Conservation (phyloP, 768 basidiomycete genomes). For the Suillus subluteus region DNA sequence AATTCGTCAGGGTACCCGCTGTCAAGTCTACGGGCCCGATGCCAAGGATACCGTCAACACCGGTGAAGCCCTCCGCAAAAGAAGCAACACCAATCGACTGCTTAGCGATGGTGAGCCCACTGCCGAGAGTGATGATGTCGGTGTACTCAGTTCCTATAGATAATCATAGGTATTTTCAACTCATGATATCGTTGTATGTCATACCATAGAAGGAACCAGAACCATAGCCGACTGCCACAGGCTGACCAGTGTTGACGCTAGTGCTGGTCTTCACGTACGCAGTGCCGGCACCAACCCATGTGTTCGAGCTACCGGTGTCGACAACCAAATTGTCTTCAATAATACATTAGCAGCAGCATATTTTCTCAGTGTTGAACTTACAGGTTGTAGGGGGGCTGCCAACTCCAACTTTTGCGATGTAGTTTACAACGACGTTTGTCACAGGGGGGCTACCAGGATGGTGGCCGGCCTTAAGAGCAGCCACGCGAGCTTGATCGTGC, state of each 20-base stretch:
- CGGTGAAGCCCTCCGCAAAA: slow-evolving; percentile 44
- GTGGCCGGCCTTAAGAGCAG: slow-evolving; percentile 39
- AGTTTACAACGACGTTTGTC: slow-evolving; percentile 43
- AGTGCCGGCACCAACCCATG: slow-evolving; percentile 58
- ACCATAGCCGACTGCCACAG: slow-evolving; percentile 59
- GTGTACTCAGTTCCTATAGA: slow-evolving; percentile 45
- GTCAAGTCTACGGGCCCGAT: slow-evolving; percentile 66
- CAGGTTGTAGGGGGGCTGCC: slow-evolving; percentile 59
- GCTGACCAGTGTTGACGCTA: slow-evolving; percentile 37
- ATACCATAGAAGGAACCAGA: slow-evolving; percentile 61
- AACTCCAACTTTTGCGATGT: slow-evolving; percentile 48
- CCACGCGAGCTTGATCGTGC: slow-evolving; percentile 55
- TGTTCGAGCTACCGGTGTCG: slow-evolving; percentile 61
- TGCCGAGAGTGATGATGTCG: slow-evolving; percentile 60
- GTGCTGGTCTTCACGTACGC: slow-evolving; percentile 50
- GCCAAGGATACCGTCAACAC: slow-evolving; percentile 67
- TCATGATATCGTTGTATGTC: slow-evolving; percentile 16
- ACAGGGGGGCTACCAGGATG: slow-evolving; percentile 36
- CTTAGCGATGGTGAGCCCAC: slow-evolving; percentile 48
- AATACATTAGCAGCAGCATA: slow-evolving; percentile 5
- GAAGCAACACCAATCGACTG: slow-evolving; percentile 72
- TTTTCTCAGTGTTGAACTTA: slow-evolving; percentile 27
- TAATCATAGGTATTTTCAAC: background rate
- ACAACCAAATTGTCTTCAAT: slow-evolving; percentile 51
- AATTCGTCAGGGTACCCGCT: slow-evolving; percentile 32